Base-by-base conservation (phyloP, 768 basidiomycete species). In the Termitomyces sp. region DNA sequence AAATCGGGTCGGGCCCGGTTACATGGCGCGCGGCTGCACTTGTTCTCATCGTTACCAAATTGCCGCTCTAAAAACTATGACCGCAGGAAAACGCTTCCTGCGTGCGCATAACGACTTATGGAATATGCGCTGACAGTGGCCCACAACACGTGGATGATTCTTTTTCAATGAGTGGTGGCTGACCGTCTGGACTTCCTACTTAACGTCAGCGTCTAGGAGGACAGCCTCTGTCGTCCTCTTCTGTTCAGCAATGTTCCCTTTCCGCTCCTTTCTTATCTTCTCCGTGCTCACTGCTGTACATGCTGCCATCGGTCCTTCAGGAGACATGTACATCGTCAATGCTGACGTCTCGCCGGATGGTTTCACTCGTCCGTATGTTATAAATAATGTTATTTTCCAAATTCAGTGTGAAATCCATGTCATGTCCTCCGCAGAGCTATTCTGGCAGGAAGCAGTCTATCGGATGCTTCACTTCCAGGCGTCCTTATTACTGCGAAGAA, bases 241-340 rank as follows among this genome's bases (percentile, higher is more conserved):
- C 30, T 17, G 1, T n/a, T 26, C 31, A 53, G 4, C 7, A 42
- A 53, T 53, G 52, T 17, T 43, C 3, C 21, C 52, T 23, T 17
- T 23, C 9, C 1, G 52, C 15, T 5, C 30, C 28, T 51, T 51
- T 3, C 12, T 44, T 23, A 5, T 44, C 8, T 2, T n/a, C 11
- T 33, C 30, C 1, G 19, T 11, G 14, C 33, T 53, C 31, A 26
- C 33, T 21, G 42, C 9, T 3, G 42, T 53, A 11, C 17, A 44
- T 35, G 41, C 30, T 33, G 12, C 42, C 17, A 38, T 54, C 11
- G 45, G 45, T 38, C 45, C 53, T 15, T 35, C 26, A 10, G 43
- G 35, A n/a, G n/a, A 54, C 21, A 41, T 54, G 28, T 54, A 54
- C 23, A 30, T 54, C n/a, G 53, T 44, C 17, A 54, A 54, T 26